phyloP scores from a whole-genome alignment of 805 yeast genomes.

The Candida hispaniensis region DNA sequence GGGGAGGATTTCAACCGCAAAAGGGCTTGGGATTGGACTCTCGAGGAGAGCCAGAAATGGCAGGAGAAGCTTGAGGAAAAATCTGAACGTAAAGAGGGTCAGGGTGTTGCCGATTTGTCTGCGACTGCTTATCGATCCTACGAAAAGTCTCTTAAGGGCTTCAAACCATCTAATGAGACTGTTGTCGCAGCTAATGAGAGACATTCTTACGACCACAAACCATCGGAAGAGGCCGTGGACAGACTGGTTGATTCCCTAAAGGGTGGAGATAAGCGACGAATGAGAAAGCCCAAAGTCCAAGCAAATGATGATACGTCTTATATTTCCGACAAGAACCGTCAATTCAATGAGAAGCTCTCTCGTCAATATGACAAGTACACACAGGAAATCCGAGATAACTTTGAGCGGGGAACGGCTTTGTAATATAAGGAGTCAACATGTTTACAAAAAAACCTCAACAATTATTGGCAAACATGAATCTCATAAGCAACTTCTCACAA shows the following conservation, averaged over 20 bases:
- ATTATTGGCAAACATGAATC: no score
- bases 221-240: constrained; percentile 31
- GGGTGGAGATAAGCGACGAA: constrained; percentile 32
- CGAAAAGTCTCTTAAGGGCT: constrained; percentile 37
- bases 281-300: constrained; percentile 25
- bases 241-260: constrained; percentile 25
- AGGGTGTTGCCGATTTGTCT: constrained; percentile 35
- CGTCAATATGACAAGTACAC: constrained; percentile 43
- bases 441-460: no score
- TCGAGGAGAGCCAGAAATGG: constrained; percentile 60
- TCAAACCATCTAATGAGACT: constrained; percentile 34
- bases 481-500: no score
- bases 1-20: constrained; percentile 36
- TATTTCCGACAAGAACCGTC: constrained; percentile 61
- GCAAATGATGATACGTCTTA: constrained; percentile 31
- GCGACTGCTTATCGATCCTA: constrained; percentile 54
- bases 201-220: constrained; percentile 27
- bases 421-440: no score
- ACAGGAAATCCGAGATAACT: constrained; percentile 28
- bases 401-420: constrained; percentile 31
- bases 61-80: constrained; percentile 33
- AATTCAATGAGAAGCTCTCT: constrained; percentile 58
- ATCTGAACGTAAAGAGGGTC: constrained; percentile 18
- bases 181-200: constrained; percentile 34
- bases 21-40: constrained; percentile 45